Conservation (phyloP, 225 moss, liverwort and hornwort species). For the Pleurozium schreberi region DNA sequence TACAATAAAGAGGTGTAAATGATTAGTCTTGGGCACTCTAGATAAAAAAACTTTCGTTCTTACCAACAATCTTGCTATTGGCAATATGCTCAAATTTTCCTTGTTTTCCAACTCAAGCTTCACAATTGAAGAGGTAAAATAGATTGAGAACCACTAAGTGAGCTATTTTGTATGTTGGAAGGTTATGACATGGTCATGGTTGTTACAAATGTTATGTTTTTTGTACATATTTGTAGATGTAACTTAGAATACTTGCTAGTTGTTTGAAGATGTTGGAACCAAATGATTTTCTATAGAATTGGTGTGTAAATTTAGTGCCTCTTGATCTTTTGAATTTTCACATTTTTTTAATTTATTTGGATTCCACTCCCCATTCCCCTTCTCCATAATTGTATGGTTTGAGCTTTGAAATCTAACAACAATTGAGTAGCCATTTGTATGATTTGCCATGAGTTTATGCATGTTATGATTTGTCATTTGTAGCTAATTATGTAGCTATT, state of each 20-base stretch:
- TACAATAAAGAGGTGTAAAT: too few relatives aligned
- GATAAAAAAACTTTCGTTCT: not conserved
- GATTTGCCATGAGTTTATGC: not conserved
- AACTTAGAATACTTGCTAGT: too few relatives aligned
- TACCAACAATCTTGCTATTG: not conserved
- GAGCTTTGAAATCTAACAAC: not conserved
- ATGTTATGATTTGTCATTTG: not conserved
- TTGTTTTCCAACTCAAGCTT: not conserved
- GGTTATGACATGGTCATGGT: too few relatives aligned
- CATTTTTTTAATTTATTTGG: too few relatives aligned
- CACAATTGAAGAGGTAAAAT: rapidly evolving
- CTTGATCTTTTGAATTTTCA: too few relatives aligned
- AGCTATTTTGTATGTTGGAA: too few relatives aligned
- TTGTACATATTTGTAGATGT: too few relatives aligned
- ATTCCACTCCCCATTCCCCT: not conserved
- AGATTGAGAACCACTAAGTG: too few relatives aligned
- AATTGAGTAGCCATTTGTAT: not conserved
- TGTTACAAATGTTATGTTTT: too few relatives aligned
- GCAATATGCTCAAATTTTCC: not conserved
- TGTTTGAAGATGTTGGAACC: not conserved
- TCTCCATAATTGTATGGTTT: rapidly evolving
- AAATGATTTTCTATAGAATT: too few relatives aligned
- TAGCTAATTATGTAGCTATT: not conserved
- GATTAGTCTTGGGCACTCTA: too few relatives aligned
- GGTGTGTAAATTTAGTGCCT: too few relatives aligned